A percentile compares a stretch with the other conserved stretches of the same genome.
Evolutionary conservation across 83 land plant genomes (phyloP).

Genomic region (Thuja plicata): DNA sequence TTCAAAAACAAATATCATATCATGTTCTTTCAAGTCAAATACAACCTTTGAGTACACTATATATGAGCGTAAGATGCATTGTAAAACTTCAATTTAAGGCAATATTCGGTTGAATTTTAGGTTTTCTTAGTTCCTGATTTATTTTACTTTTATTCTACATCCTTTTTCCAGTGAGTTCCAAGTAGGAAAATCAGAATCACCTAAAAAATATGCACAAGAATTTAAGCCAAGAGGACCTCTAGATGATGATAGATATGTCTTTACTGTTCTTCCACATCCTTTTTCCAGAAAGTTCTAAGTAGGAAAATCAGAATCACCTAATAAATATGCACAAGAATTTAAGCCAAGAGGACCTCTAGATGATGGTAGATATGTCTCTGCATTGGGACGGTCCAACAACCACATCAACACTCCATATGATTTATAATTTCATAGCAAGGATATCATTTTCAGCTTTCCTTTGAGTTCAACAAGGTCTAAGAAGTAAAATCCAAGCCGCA

Average conservation of each 20-base stretch:
- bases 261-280: neutral
- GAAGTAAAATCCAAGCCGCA: no score
- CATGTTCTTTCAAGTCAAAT: neutral
- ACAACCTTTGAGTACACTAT: neutral
- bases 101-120: no score
- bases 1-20: neutral
- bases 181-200: no score
- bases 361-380: neutral
- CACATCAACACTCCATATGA: neutral
- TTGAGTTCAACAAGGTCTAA: no score
- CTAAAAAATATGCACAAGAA: neutral
- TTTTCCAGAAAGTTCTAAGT: no score
- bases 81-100: neutral
- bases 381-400: neutral
- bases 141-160: neutral
- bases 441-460: neutral
- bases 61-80: neutral
- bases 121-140: no score
- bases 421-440: neutral
- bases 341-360: neutral
- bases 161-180: neutral
- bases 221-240: neutral
- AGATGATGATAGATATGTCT: no score
- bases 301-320: no score
- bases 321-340: neutral